phyloP scores from a whole-genome alignment of 208 protist species.

The Crithidia thermophila region DNA sequence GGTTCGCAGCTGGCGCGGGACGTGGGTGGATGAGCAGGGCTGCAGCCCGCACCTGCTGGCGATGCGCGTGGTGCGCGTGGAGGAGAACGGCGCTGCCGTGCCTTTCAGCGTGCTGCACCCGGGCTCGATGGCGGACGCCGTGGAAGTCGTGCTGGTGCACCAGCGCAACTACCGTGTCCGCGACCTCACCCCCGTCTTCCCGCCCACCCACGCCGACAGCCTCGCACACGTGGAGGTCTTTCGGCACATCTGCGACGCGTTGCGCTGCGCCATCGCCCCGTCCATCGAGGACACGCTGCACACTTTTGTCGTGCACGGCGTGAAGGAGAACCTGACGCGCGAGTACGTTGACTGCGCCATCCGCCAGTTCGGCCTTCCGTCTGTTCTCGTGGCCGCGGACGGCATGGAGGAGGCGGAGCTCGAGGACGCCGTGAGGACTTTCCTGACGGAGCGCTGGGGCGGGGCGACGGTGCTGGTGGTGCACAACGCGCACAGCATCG shows the following conservation, averaged over 20 bases:
- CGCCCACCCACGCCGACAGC: constrained; percentile 23
- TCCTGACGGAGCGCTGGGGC: constrained; percentile 26
- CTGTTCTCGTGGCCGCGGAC: constrained; percentile 44
- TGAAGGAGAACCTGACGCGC: constrained; percentile 64
- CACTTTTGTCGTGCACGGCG: constrained; percentile 71
- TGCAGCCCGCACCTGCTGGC: constrained; percentile 37
- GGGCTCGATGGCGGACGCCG: not conserved
- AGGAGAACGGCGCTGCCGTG: not conserved
- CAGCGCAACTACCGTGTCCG: constrained; percentile 17
- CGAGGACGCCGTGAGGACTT: constrained; percentile 31
- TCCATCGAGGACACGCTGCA: constrained; percentile 18
- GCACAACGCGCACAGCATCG: constrained; percentile 60
- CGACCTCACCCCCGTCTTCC: constrained; percentile 56
- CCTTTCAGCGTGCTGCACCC: constrained; percentile 13
- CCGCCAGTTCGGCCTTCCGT: constrained; percentile 39
- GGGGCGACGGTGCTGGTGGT: constrained; percentile 52
- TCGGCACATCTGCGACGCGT: constrained; percentile 6
- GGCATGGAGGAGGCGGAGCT: constrained; percentile 47
- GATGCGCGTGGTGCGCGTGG: constrained; percentile 42
- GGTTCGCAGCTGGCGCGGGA: constrained; percentile 24
- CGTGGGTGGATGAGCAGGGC: constrained; percentile 23
- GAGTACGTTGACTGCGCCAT: constrained; percentile 54
- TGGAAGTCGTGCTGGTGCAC: constrained; percentile 41
- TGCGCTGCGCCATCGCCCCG: constrained; percentile 22
- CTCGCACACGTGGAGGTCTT: constrained; percentile 14